These are phyloP conservation scores for Sugiyamaella mastotermitis DNA, from an alignment of 805 yeast genomes.

Conservation along the genomic window DNA sequence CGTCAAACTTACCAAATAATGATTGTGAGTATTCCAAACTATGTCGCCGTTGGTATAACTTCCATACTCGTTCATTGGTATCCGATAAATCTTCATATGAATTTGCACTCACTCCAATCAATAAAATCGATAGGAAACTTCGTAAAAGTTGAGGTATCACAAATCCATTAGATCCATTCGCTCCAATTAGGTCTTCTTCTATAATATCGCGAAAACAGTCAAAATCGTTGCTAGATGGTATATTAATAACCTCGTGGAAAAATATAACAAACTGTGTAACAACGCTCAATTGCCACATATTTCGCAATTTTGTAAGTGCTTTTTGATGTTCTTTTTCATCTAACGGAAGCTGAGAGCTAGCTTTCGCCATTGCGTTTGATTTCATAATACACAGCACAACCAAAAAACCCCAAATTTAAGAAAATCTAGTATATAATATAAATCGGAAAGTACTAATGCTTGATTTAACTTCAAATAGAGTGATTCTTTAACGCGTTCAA, in stretches of 20 bases:
- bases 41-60: conserved; percentile 12
- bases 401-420: too few relatives aligned
- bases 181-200: conserved; percentile 29
- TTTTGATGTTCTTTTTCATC: conserved; percentile 15
- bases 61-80: conserved; percentile 12
- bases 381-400: too few relatives aligned
- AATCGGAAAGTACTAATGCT: too few relatives aligned
- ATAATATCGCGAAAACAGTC: conserved; percentile 25
- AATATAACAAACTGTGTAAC: conserved; percentile 26
- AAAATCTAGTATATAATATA: too few relatives aligned
- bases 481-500: too few relatives aligned
- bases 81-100: conserved; percentile 4
- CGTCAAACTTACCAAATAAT: conserved; percentile 10
- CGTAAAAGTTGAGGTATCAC: conserved; percentile 9
- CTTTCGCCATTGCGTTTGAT: too few relatives aligned
- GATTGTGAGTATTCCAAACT: conserved; percentile 1
- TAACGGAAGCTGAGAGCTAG: conserved; percentile 17
- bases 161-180: conserved; percentile 15
- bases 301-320: conserved; percentile 20
- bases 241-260: conserved; percentile 20
- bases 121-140: background rate
- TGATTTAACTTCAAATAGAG: too few relatives aligned
- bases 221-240: conserved; percentile 18
- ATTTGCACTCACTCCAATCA: conserved; percentile 2
- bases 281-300: conserved; percentile 28